Evolutionary conservation across 208 protist species (phyloP).

Genomic region (Trichomonas vaginalis): DNA sequence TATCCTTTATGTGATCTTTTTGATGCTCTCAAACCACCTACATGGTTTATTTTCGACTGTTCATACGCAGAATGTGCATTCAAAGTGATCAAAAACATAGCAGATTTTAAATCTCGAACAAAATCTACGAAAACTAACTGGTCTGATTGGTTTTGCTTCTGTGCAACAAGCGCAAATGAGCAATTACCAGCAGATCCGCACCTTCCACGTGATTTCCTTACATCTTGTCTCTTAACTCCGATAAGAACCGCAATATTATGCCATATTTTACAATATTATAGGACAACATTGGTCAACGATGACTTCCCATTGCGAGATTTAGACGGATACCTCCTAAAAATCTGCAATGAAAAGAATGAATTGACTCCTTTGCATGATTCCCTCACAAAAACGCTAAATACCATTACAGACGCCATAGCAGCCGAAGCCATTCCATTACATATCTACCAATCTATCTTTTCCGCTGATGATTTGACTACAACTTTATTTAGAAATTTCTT

Average conservation of each 20-base stretch:
- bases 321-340: background rate
- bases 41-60: background rate
- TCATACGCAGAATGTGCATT: background rate
- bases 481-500: background rate
- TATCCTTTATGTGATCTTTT: background rate
- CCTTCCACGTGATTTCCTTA: background rate
- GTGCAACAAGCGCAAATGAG: background rate
- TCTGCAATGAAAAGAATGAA: background rate
- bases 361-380: background rate
- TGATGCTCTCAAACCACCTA: background rate
- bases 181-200: background rate
- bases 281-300: background rate
- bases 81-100: background rate
- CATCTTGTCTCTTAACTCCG: background rate
- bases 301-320: background rate
- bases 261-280: background rate
- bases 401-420: background rate
- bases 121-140: background rate
- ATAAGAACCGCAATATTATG: background rate
- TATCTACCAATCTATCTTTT: background rate
- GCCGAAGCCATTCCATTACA: background rate
- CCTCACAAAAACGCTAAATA: background rate
- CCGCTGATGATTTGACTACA: background rate
- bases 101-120: background rate
- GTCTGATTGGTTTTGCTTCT: background rate